Evolutionary conservation across 345 rosid genomes (phyloP).

Genomic region (Melaleuca quinquenervia): DNA sequence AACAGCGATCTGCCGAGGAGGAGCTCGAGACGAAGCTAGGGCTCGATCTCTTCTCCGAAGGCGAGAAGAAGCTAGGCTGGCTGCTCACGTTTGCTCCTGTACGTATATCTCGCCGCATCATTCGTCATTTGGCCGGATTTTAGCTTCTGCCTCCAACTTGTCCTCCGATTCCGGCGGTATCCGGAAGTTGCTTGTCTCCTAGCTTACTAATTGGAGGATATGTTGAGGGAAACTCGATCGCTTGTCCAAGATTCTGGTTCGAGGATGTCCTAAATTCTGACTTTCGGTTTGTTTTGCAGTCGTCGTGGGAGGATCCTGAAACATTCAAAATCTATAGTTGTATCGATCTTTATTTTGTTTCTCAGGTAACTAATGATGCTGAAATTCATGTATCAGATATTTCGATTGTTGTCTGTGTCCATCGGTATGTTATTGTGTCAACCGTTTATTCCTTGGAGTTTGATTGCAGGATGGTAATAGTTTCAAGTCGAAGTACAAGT

Average conservation of each 20-base stretch:
- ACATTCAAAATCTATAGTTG: slow-evolving; percentile 56
- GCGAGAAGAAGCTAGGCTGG: slow-evolving; percentile 94
- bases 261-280: neutral
- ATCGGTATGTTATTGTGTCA: neutral
- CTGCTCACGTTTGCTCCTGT: slow-evolving; percentile 75
- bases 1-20: slow-evolving; percentile 63
- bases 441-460: neutral
- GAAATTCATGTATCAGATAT: neutral
- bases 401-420: neutral
- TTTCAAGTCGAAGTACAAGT: slow-evolving; percentile 86
- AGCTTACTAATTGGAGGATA: neutral
- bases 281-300: slow-evolving; percentile 36
- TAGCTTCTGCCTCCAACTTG: neutral
- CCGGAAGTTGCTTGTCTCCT: neutral
- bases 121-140: neutral
- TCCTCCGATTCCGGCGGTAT: neutral
- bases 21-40: slow-evolving; percentile 84
- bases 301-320: slow-evolving; percentile 73
- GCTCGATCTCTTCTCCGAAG: slow-evolving; percentile 77
- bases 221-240: neutral
- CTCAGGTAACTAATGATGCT: slow-evolving; percentile 47
- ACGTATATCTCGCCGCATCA: slow-evolving; percentile 7
- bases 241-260: neutral
- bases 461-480: slow-evolving; percentile 61
- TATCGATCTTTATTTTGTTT: slow-evolving; percentile 79